Conservation (phyloP, 1,284 basidiomycete genomes). For the Tremellales sp. region DNA sequence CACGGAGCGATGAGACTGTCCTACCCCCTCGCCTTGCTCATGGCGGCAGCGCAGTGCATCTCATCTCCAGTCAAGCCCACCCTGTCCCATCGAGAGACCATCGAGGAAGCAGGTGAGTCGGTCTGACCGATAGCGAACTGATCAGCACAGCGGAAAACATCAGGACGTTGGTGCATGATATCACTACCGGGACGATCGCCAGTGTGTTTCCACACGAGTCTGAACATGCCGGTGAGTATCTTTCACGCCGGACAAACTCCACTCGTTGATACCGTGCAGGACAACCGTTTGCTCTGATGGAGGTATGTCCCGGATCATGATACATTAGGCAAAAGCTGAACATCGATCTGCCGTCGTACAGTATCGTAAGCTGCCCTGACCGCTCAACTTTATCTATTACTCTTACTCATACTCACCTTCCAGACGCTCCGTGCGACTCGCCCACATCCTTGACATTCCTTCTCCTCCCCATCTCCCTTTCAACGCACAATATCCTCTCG, state of each 20-base stretch:
- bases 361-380: constrained; percentile 17
- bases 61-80: background rate
- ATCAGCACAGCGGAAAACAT: background rate
- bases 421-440: constrained; percentile 54
- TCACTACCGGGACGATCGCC: constrained; percentile 40
- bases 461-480: constrained; percentile 61
- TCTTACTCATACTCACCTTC: background rate
- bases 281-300: constrained; percentile 60
- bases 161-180: constrained; percentile 24
- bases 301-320: constrained; percentile 51
- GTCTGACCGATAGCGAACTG: constrained; percentile 5
- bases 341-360: constrained; percentile 2
- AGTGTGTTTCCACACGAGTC: constrained; percentile 36
- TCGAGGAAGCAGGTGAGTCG: constrained; percentile 20
- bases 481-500: constrained; percentile 57
- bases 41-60: background rate
- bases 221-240: constrained; percentile 29
- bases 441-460: constrained; percentile 62
- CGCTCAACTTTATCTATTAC: constrained; percentile 1
- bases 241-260: background rate
- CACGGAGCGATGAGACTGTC: background rate
- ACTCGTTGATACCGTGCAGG: constrained; percentile 39
- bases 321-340: background rate
- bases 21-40: background rate
- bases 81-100: constrained; percentile 10